Evolutionary conservation across 2,329 filamentous ascomycete genomes (phyloP).

Genomic region (Epichloe sibirici): DNA sequence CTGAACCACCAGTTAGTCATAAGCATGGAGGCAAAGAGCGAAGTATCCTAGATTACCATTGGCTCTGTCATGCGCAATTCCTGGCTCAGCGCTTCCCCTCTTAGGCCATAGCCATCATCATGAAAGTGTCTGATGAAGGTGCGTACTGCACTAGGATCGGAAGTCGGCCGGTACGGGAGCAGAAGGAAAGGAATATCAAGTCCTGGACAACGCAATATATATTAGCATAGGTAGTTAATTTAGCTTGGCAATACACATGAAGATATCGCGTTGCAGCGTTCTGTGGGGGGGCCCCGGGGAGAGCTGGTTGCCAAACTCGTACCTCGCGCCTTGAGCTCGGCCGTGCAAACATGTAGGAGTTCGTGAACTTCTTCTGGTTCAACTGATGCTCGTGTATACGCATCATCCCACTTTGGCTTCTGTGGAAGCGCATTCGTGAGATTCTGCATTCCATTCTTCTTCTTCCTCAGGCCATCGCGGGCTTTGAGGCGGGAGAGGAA

Average conservation of each 20-base stretch:
- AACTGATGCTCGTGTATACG: slow-evolving; percentile 71
- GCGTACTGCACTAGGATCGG: slow-evolving; percentile 81
- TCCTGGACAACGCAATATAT: slow-evolving; percentile 33
- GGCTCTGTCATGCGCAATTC: slow-evolving; percentile 89
- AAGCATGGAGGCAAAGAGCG: background rate
- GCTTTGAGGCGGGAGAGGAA: slow-evolving; percentile 57
- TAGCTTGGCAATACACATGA: background rate
- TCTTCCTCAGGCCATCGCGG: slow-evolving; percentile 59
- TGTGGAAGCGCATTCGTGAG: slow-evolving; percentile 39
- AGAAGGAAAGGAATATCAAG: slow-evolving; percentile 88
- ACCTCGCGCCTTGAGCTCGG: slow-evolving; percentile 93
- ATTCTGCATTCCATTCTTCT: slow-evolving; percentile 49
- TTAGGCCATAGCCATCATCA: slow-evolving; percentile 51
- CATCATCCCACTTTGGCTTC: slow-evolving; percentile 77
- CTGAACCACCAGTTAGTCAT: slow-evolving; percentile 30
- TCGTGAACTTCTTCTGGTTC: slow-evolving; percentile 87
- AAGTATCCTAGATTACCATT: slow-evolving; percentile 53
- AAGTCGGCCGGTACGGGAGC: slow-evolving; percentile 84
- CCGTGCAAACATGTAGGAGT: slow-evolving; percentile 70
- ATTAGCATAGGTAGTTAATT: slow-evolving; percentile 1
- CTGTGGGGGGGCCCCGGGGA: too few relatives aligned
- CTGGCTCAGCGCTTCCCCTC: slow-evolving; percentile 63
- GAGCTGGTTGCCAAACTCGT: slow-evolving; percentile 22
- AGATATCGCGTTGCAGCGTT: background rate
- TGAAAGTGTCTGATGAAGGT: slow-evolving; percentile 92